phyloP scores from a whole-genome alignment of 805 yeast species.

The Maudiozyma pseudohumilis region DNA sequence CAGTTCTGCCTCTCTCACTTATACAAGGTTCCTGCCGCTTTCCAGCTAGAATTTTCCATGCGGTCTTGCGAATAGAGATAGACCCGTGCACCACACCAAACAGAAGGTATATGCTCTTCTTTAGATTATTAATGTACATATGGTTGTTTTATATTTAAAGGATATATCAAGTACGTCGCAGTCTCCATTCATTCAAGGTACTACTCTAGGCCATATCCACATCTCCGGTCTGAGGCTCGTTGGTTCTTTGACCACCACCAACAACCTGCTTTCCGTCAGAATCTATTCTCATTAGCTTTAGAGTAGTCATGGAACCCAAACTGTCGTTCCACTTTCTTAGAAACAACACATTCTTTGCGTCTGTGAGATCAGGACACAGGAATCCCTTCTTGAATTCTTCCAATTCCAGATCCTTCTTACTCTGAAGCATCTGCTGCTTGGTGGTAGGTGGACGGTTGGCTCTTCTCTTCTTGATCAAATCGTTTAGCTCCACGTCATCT shows the following conservation, averaged over 20 bases:
- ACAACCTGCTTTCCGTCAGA: constrained; percentile 20
- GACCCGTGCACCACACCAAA: too few species aligned
- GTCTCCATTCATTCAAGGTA: too few species aligned
- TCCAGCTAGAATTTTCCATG: too few species aligned
- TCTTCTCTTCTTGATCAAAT: constrained; percentile 52
- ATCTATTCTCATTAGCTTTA: constrained; percentile 38
- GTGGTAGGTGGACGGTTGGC: constrained; percentile 80
- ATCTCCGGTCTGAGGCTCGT: neutral
- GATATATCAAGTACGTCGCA: too few species aligned
- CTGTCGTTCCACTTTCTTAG: constrained; percentile 75
- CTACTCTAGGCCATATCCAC: neutral
- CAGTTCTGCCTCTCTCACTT: too few species aligned
- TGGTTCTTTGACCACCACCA: constrained; percentile 8
- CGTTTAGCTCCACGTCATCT: constrained; percentile 66
- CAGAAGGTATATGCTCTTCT: too few species aligned
- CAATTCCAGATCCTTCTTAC: constrained; percentile 48
- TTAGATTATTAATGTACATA: neutral
- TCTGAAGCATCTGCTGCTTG: constrained; percentile 58
- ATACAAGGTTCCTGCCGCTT: too few species aligned
- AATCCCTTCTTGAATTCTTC: constrained; percentile 61
- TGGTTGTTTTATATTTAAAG: too few species aligned
- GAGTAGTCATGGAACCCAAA: constrained; percentile 60
- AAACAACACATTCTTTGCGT: constrained; percentile 44
- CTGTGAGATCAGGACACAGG: constrained; percentile 61
- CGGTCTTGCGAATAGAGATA: too few species aligned